Conservation (phyloP, 306 rosid species). For the Delonix regia region DNA sequence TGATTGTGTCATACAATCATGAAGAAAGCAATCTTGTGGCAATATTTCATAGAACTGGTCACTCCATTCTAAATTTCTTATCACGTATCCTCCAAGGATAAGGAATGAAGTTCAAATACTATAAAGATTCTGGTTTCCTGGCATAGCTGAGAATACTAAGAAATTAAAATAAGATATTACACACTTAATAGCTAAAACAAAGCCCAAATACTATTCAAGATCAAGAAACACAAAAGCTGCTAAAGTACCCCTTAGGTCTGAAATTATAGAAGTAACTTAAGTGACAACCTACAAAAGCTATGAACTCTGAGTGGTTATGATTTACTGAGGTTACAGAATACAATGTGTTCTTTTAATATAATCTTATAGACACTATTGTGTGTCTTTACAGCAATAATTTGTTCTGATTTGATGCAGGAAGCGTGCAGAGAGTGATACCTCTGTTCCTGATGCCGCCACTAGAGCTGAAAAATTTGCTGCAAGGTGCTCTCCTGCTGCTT, state of each 20-base stretch:
- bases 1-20: background rate
- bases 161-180: background rate
- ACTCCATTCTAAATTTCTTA: background rate
- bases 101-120: no score
- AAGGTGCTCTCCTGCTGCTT: slow-evolving; percentile 48
- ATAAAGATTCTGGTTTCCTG: background rate
- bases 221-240: background rate
- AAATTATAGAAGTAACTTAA: background rate
- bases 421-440: slow-evolving; percentile 76
- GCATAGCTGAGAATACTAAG: background rate
- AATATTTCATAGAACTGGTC: background rate
- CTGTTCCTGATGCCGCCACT: slow-evolving; percentile 71
- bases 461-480: slow-evolving; percentile 81
- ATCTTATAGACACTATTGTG: slow-evolving; percentile 3
- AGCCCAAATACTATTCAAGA: background rate
- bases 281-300: background rate
- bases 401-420: slow-evolving; percentile 52
- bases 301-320: background rate
- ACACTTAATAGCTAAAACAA: no score
- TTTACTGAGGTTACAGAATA: background rate
- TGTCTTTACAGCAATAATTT: slow-evolving; percentile 14
- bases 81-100: background rate
- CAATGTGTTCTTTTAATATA: background rate
- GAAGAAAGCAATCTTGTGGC: background rate
- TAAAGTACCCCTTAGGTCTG: background rate